Evolutionary conservation across 2,329 filamentous ascomycete species (phyloP), one percentile per base, ranked within the genome.

Genomic region (Calonectria montana): DNA sequence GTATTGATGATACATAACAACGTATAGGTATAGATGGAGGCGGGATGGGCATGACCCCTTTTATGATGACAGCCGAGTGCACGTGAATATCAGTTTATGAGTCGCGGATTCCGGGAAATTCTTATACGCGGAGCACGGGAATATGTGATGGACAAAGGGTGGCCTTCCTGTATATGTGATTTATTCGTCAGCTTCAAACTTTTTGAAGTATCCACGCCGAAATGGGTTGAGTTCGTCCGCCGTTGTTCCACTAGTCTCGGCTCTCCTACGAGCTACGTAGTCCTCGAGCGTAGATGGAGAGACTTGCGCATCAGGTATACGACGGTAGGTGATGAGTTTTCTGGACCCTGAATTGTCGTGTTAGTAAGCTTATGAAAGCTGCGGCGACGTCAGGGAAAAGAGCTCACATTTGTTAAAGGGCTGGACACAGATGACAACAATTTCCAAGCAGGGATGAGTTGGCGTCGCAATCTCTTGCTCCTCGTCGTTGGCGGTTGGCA

Each of bases 401-500:
- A 78, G 21, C 86, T 83, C 83, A 94, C 94, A 99, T 84, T 94
- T 97, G 80, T 95, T 96, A 81, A 99, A 99, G 0, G 90, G 88
- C 81, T 99, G 97, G 8, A 94, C 91, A 80, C 95, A 98, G 35
- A 95, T 90, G 50, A 89, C 91, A 23, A 95, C 88, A 27, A 96
- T 85, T 78, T 93, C 89, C 16, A 99, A 85, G 69, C 90, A 91
- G 0, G 94, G 93, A 81, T 98, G 95, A 23, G 87, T 88, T 0
- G 96, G 96, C 16, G 96, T 89, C 0, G 91, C 87, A 25, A 98
- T 91, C 80, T 96, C 94, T 70, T 93, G 90, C 59, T 94, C 89
- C 77, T 95, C 90, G 76, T 95, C 90, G 80, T 94, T 95, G 31
- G 95, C 93, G 0, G 95, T 97, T 0, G 97, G 97, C 94, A 98